phyloP scores from a whole-genome alignment of 2,329 filamentous ascomycete species.

The Ophiosphaerella narmari region DNA sequence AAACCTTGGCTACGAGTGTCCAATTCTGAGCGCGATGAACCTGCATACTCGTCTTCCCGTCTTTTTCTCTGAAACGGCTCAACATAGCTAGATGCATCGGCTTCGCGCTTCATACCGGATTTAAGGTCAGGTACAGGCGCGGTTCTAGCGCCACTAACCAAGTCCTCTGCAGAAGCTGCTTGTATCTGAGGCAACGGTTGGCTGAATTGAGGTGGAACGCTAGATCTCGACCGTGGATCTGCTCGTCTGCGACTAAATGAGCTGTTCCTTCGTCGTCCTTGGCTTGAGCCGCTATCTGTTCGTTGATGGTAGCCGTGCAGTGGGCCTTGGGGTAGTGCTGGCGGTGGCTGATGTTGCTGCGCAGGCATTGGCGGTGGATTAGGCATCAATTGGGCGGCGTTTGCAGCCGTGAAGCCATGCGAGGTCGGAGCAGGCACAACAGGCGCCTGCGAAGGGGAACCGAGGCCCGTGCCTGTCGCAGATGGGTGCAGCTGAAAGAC shows the following conservation, averaged over 20 bases:
- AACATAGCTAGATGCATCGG: constrained; percentile 31
- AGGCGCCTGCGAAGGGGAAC: constrained; percentile 36
- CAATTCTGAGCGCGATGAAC: constrained; percentile 23
- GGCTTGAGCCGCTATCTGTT: constrained; percentile 39
- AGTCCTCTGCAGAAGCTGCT: constrained; percentile 37
- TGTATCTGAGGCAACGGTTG: constrained; percentile 40
- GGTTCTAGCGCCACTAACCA: constrained; percentile 42
- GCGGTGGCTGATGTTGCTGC: constrained; percentile 34
- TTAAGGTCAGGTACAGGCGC: constrained; percentile 38
- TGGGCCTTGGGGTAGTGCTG: constrained; percentile 30
- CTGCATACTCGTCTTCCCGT: constrained; percentile 32
- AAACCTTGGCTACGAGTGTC: constrained; percentile 36
- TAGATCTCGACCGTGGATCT: constrained; percentile 37
- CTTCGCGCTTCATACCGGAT: constrained; percentile 35
- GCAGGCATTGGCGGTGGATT: constrained; percentile 27
- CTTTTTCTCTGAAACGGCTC: constrained; percentile 40
- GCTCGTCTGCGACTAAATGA: constrained; percentile 42
- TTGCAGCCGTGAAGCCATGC: constrained; percentile 46
- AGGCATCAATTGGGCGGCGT: constrained; percentile 44
- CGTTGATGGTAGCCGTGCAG: constrained; percentile 41
- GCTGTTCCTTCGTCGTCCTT: constrained; percentile 37
- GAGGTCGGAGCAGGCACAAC: constrained; percentile 28
- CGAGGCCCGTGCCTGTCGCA: constrained; percentile 37
- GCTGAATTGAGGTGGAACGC: constrained; percentile 43
- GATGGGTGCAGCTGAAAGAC: constrained; percentile 68